phyloP scores from a whole-genome alignment of 2,329 filamentous ascomycete species.

The Diaporthe nobilis region DNA sequence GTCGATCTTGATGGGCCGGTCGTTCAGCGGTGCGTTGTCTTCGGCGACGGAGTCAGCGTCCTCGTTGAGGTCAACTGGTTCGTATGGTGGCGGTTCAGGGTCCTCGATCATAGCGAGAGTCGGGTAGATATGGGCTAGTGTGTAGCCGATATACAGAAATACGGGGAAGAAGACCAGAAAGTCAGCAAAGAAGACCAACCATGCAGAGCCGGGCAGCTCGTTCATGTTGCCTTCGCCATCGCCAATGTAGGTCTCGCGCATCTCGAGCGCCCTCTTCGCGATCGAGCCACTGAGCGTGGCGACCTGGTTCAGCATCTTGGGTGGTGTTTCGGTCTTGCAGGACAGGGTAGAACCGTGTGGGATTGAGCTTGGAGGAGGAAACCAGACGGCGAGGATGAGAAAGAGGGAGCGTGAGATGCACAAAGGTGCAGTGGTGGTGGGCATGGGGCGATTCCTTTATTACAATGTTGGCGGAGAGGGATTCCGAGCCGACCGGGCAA shows the following conservation, averaged over 20 bases:
- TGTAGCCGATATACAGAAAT: constrained; percentile 62
- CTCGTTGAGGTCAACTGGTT: constrained; percentile 62
- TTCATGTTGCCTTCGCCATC: constrained; percentile 33
- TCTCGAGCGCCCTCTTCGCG: constrained; percentile 36
- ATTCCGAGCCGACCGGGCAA: constrained; percentile 29
- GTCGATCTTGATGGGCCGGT: constrained; percentile 51
- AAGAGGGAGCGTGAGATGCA: constrained; percentile 10
- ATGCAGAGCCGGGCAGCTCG: constrained; percentile 58
- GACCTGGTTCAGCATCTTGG: constrained; percentile 31
- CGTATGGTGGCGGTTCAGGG: constrained; percentile 68
- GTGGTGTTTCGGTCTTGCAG: not conserved
- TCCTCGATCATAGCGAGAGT: constrained; percentile 72
- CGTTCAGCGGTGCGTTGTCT: constrained; percentile 52
- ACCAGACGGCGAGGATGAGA: not conserved
- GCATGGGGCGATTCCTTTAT: constrained; percentile 28
- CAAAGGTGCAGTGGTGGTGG: not conserved
- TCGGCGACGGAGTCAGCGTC: constrained; percentile 50
- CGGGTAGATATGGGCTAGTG: constrained; percentile 64
- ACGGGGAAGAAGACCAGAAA: constrained; percentile 62
- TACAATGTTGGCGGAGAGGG: constrained; percentile 14
- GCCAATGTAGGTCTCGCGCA: constrained; percentile 14
- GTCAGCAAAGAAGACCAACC: constrained; percentile 56
- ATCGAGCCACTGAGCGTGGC: constrained; percentile 36
- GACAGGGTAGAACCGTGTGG: not conserved
- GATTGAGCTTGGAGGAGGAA: not conserved